Base-by-base conservation (phyloP, 148 eudicot genomes). In the Rhododendron griersonianum region DNA sequence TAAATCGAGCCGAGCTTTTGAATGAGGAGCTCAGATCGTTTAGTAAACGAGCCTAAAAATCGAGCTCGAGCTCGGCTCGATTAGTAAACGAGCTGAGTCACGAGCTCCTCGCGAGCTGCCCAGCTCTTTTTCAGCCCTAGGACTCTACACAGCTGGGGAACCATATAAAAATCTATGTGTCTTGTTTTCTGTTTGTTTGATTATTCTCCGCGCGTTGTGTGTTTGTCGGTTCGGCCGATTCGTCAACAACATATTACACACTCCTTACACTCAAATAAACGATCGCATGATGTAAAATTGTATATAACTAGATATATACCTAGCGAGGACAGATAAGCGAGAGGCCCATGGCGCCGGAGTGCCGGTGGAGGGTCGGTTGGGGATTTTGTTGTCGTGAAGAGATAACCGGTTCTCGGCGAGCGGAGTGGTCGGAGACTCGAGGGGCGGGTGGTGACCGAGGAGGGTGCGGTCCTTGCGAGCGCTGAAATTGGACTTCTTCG, bases 331-430 rank as follows among this genome's bases (percentile, higher is more conserved):
- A 53, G 98, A 96, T 28, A 94, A 91, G 44, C 98, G 98, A 84
- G 98, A 90, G 51, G 96, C 88, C 98, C 99, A 96, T 1, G 99
- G 99, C 33, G 99, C 98, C 14, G 99, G 99, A 80, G 99, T 96
- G 78, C 99, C 99, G 55, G 95, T 94, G 85, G 88, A 83, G 10
- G 99, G 99, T 55, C 99, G 98, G 88, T 95, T 90, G 41, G 93
- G 91, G 77, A 94, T 50, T 0, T 77, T 65, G 65, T 61, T 77
- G 57, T 86, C 92, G 84, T 57, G 81, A 39, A 51, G 69, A 19
- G 83, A 51, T 37, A 41, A 85, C 39, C 91, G 91, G 71, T 83
- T 87, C 16, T 89, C 93, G 7, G 86, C 76, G 0, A 85, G 48
- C 2, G 98, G 95, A 85, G 98, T 92, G 18, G 84, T 35, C 50